These are phyloP conservation scores for Candida vartiovaarae DNA, from an alignment of 805 yeast genomes.

Conservation along the genomic window DNA sequence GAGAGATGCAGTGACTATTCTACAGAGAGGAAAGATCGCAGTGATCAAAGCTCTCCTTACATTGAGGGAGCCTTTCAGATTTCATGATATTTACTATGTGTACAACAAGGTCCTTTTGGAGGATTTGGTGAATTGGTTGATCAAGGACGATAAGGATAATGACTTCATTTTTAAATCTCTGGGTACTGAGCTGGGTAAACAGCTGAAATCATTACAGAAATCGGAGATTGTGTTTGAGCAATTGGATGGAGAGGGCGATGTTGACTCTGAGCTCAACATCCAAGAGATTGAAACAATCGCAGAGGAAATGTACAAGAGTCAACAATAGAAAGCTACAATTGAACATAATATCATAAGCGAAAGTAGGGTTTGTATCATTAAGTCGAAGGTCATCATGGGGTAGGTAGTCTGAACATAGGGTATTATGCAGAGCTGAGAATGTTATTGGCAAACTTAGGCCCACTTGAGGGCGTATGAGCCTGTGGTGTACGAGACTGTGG, in stretches of 20 bases:
- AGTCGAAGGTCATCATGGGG: neutral
- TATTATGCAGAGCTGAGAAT: slow-evolving; percentile 15
- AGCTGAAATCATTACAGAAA: slow-evolving; percentile 31
- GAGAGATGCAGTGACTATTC: slow-evolving; percentile 61
- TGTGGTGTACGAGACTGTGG: neutral
- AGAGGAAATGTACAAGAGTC: slow-evolving; percentile 34
- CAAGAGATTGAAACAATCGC: slow-evolving; percentile 54
- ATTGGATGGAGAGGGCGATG: slow-evolving; percentile 31
- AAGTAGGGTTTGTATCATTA: neutral
- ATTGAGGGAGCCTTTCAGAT: slow-evolving; percentile 67
- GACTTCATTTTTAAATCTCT: slow-evolving; percentile 54
- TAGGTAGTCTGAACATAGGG: too few species aligned
- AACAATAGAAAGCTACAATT: neutral
- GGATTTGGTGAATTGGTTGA: slow-evolving; percentile 72
- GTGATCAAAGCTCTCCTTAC: slow-evolving; percentile 55
- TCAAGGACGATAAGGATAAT: slow-evolving; percentile 47
- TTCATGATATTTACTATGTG: slow-evolving; percentile 78
- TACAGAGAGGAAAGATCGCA: slow-evolving; percentile 63
- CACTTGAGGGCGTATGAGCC: slow-evolving; percentile 8
- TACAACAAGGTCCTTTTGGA: slow-evolving; percentile 72
- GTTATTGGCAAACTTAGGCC: slow-evolving; percentile 23
- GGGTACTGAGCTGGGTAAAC: slow-evolving; percentile 55
- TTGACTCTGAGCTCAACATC: slow-evolving; percentile 37
- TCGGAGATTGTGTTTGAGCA: slow-evolving; percentile 52
- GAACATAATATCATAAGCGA: neutral